phyloP scores from a whole-genome alignment of 2,329 filamentous ascomycete genomes.

The Xylaria sp. region DNA sequence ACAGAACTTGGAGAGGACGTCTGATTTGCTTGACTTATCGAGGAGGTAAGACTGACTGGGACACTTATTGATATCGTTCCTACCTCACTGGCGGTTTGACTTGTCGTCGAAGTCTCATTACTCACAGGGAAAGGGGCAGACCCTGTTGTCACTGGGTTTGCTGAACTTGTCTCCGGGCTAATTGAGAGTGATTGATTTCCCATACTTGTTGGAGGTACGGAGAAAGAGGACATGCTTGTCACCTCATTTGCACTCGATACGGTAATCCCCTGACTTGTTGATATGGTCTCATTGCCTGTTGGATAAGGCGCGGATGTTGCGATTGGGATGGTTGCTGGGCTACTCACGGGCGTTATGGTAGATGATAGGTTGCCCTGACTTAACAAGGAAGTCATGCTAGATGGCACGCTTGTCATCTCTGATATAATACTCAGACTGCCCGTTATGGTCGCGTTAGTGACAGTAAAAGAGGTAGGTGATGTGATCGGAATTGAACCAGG shows the following conservation, averaged over 20 bases:
- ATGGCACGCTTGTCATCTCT: constrained; percentile 7
- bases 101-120: constrained; percentile 23
- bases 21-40: constrained; percentile 10
- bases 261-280: background rate
- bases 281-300: constrained; percentile 13
- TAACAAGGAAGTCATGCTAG: constrained; percentile 5
- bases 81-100: constrained; percentile 18
- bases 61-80: constrained; percentile 17
- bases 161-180: background rate
- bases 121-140: constrained; percentile 21
- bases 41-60: background rate
- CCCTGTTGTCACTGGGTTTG: constrained; percentile 2
- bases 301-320: constrained; percentile 10
- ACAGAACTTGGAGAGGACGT: background rate
- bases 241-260: background rate
- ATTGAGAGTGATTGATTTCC: constrained; percentile 13
- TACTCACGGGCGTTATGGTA: constrained; percentile 9
- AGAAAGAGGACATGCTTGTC: background rate
- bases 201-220: background rate
- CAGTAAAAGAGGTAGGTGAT: constrained; percentile 3
- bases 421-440: constrained; percentile 7
- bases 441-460: constrained; percentile 4
- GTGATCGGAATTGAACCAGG: constrained; percentile 18
- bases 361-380: constrained; percentile 28
- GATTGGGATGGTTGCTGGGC: constrained; percentile 18